These are phyloP conservation scores for Exophiala sideris DNA, from an alignment of 2,329 filamentous ascomycete species.

Conservation along the genomic window DNA sequence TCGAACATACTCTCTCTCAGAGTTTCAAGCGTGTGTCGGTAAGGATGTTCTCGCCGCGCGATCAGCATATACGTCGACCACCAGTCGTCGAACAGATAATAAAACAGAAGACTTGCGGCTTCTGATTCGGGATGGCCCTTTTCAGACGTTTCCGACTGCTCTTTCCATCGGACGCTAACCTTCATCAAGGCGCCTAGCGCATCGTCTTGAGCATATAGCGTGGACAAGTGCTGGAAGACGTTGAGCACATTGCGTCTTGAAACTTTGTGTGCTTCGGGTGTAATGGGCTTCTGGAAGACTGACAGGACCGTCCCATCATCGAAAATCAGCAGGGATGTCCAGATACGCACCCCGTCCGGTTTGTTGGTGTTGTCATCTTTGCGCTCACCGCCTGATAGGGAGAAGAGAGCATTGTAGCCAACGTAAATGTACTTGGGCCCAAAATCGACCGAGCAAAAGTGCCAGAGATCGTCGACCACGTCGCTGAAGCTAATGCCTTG, in stretches of 20 bases:
- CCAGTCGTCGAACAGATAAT: slow-evolving; percentile 68
- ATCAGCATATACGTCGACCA: slow-evolving; percentile 60
- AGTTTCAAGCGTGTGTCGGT: slow-evolving; percentile 47
- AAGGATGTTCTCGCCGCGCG: slow-evolving; percentile 54
- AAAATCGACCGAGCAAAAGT: slow-evolving; percentile 70
- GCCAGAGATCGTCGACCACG: slow-evolving; percentile 68
- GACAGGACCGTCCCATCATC: slow-evolving; percentile 34
- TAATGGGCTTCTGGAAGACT: slow-evolving; percentile 43
- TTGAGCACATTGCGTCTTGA: slow-evolving; percentile 58
- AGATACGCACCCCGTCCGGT: slow-evolving; percentile 9
- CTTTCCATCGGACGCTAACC: slow-evolving; percentile 41
- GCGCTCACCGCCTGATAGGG: slow-evolving; percentile 51
- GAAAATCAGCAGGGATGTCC: slow-evolving; percentile 61
- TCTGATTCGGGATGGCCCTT: slow-evolving; percentile 39
- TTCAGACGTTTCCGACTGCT: slow-evolving; percentile 5
- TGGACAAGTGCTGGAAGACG: slow-evolving; percentile 61
- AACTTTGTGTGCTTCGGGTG: slow-evolving; percentile 43
- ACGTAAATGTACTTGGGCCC: slow-evolving; percentile 39
- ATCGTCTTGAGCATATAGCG: slow-evolving; percentile 44
- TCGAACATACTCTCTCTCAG: slow-evolving; percentile 56
- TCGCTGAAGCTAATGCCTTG: slow-evolving; percentile 35
- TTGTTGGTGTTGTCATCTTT: slow-evolving; percentile 5
- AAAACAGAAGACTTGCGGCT: slow-evolving; percentile 60
- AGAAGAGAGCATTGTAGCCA: slow-evolving; percentile 23
- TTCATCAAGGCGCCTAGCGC: slow-evolving; percentile 52